phyloP scores from a whole-genome alignment of 2,329 filamentous ascomycete genomes.

The Mycogone perniciosa region DNA sequence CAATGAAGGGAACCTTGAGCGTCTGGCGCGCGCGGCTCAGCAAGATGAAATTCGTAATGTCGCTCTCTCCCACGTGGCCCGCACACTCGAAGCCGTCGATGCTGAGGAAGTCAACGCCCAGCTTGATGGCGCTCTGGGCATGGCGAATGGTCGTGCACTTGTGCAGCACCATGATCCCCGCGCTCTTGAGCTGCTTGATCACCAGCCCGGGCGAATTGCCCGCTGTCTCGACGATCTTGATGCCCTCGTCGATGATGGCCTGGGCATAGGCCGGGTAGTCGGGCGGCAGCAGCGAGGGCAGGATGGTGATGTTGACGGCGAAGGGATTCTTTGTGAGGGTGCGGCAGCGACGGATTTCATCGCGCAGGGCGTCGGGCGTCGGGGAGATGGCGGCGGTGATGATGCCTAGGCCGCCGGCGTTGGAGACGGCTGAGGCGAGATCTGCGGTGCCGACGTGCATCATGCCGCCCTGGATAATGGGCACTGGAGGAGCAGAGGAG shows the following conservation, averaged over 20 bases:
- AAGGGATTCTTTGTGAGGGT: conserved; percentile 75
- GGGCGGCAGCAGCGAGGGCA: conserved; percentile 82
- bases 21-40: conserved; percentile 78
- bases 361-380: conserved; percentile 81
- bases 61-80: conserved; percentile 77
- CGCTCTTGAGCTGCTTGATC: conserved; percentile 80
- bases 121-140: conserved; percentile 82
- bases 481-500: conserved; percentile 44
- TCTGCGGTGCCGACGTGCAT: conserved; percentile 80
- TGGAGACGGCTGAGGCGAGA: conserved; percentile 68
- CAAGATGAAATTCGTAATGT: conserved; percentile 87
- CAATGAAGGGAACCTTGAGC: conserved; percentile 85
- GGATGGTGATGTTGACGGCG: conserved; percentile 89
- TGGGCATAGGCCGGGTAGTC: conserved; percentile 90
- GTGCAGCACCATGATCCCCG: conserved; percentile 75
- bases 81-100: conserved; percentile 99
- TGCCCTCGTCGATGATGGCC: conserved; percentile 86
- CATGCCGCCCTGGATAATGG: conserved; percentile 82
- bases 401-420: conserved; percentile 77
- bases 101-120: conserved; percentile 92
- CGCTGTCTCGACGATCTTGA: conserved; percentile 87
- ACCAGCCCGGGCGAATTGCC: conserved; percentile 85
- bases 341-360: conserved; percentile 84
- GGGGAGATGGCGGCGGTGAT: conserved; percentile 89
- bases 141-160: conserved; percentile 97